A percentile compares a stretch with the other conserved stretches of the same genome.
Evolutionary conservation across 2,329 filamentous ascomycete genomes (phyloP).

Genomic region (Aspergillus sp.): DNA sequence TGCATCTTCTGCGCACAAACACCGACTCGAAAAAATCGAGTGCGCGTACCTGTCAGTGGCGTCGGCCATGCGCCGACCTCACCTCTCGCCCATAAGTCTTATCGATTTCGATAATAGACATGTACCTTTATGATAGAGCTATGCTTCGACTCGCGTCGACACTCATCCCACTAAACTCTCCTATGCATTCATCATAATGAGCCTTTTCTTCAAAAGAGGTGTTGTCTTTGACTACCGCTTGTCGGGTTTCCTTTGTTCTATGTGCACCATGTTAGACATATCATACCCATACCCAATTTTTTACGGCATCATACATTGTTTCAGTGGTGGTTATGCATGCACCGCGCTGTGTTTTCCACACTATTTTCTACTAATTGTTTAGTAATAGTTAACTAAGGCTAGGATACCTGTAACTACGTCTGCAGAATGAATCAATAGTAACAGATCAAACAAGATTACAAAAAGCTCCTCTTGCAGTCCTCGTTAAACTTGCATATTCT

Average conservation of each 20-base stretch:
- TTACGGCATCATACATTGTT: constrained; percentile 13
- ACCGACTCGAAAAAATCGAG: constrained; percentile 39
- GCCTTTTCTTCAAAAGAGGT: not conserved
- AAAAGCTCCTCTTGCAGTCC: too few relatives aligned
- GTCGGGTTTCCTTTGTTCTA: constrained; percentile 18
- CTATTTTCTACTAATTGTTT: constrained; percentile 16
- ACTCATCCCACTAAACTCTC: not conserved
- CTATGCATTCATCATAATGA: not conserved
- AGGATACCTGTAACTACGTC: constrained; percentile 15
- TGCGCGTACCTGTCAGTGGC: constrained; percentile 33
- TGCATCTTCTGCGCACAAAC: constrained; percentile 53
- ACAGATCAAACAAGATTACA: not conserved
- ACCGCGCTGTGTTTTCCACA: constrained; percentile 10
- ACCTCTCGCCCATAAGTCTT: constrained; percentile 44
- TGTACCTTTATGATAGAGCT: constrained; percentile 13
- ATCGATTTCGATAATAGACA: constrained; percentile 32
- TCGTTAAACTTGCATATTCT: too few relatives aligned
- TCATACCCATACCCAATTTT: constrained; percentile 13
- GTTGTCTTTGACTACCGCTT: constrained; percentile 4
- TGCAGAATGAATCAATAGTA: constrained; percentile 2
- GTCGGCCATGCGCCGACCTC: constrained; percentile 36
- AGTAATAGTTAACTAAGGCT: constrained; percentile 16
- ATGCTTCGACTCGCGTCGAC: constrained; percentile 9
- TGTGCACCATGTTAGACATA: constrained; percentile 18
- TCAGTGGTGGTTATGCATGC: constrained; percentile 12